phyloP scores from a whole-genome alignment of 306 rosid genomes.

The Sindora glabra region DNA sequence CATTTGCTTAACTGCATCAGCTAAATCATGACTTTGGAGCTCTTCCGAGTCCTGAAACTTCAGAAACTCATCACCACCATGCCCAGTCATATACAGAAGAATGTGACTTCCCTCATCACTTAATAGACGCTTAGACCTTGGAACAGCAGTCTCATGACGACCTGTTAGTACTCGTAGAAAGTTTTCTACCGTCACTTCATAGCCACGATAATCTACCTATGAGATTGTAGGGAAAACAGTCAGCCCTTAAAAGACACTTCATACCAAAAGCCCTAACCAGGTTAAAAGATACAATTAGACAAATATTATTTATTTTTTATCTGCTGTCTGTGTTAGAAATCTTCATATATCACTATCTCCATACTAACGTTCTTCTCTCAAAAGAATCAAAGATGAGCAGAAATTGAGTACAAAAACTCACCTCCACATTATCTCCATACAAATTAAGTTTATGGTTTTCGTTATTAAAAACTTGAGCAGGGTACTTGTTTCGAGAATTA shows the following conservation, averaged over 20 bases:
- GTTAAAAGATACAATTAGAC: not conserved
- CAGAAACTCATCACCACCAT: slow-evolving; percentile 95
- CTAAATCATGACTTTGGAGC: slow-evolving; percentile 98
- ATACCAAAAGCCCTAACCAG: slow-evolving; percentile 5
- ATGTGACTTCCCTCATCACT: slow-evolving; percentile 99
- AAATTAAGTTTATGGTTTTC: slow-evolving; percentile 88
- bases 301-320: not conserved
- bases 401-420: slow-evolving; percentile 16
- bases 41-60: slow-evolving; percentile 97
- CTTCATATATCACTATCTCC: not conserved
- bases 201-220: slow-evolving; percentile 98
- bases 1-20: slow-evolving; percentile 97
- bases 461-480: slow-evolving; percentile 94
- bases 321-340: not conserved
- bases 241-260: slow-evolving; percentile 1
- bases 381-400: not conserved
- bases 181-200: slow-evolving; percentile 87
- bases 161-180: slow-evolving; percentile 83
- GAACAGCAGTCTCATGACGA: slow-evolving; percentile 85
- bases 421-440: slow-evolving; percentile 99
- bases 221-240: slow-evolving; percentile 12
- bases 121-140: slow-evolving; percentile 88
- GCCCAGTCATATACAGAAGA: slow-evolving; percentile 94
- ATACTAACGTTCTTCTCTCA: not conserved
- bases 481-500: slow-evolving; percentile 89